phyloP scores from a whole-genome alignment of 2,329 filamentous ascomycete genomes.

The Cercospora sp. region DNA sequence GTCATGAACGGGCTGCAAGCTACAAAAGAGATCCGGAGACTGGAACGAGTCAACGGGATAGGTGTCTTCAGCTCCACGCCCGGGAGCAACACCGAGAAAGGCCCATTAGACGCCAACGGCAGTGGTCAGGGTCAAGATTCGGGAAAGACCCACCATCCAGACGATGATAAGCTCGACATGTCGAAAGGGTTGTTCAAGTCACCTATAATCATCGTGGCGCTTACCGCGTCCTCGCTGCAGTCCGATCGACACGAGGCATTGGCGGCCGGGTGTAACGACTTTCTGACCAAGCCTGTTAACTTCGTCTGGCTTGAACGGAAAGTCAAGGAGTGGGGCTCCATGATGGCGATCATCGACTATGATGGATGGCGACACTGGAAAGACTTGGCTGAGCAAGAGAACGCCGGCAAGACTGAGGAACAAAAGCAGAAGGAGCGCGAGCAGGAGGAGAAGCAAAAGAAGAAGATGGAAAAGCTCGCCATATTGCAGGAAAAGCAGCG shows the following conservation, averaged over 20 bases:
- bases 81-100: conserved; percentile 46
- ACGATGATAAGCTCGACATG: conserved; percentile 69
- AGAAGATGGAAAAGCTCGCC: conserved; percentile 38
- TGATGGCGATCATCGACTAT: conserved; percentile 98
- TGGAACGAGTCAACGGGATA: conserved; percentile 89
- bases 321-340: conserved; percentile 99
- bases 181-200: conserved; percentile 77
- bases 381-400: conserved; percentile 59
- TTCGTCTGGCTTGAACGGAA: conserved; percentile 97
- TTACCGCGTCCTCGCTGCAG: conserved; percentile 91
- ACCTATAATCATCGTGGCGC: conserved; percentile 93
- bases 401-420: conserved; percentile 41
- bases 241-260: conserved; percentile 93
- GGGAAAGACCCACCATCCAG: conserved; percentile 46
- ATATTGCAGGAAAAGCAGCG: conserved; percentile 35
- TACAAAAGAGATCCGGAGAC: conserved; percentile 86
- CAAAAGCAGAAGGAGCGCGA: conserved; percentile 36
- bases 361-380: conserved; percentile 99
- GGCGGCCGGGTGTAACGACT: conserved; percentile 96
- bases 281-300: conserved; percentile 93
- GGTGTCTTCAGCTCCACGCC: conserved; percentile 69
- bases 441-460: conserved; percentile 36
- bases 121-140: conserved; percentile 41
- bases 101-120: conserved; percentile 30
- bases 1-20: conserved; percentile 95